These are phyloP conservation scores for Melampsora americana DNA, from an alignment of 1,284 basidiomycete genomes.

Conservation along the genomic window DNA sequence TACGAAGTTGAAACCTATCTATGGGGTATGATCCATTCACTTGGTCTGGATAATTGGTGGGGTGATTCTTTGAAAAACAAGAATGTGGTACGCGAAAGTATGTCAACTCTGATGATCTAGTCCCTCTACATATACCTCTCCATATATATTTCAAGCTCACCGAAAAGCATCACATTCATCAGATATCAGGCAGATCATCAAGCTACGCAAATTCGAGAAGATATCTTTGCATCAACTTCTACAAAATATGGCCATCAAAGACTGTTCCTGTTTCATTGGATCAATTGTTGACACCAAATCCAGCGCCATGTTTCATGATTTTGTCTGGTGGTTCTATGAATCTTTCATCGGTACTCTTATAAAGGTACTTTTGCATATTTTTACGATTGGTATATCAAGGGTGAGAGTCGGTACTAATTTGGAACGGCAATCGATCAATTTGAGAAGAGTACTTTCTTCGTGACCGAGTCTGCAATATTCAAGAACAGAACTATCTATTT, in stretches of 20 bases:
- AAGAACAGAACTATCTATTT: conserved; percentile 87
- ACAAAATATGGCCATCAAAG: conserved; percentile 71
- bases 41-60: conserved; percentile 36
- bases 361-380: conserved; percentile 65
- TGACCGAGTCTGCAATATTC: conserved; percentile 84
- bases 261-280: conserved; percentile 75
- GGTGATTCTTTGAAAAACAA: conserved; percentile 26
- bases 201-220: conserved; percentile 73
- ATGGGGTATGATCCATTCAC: conserved; percentile 23
- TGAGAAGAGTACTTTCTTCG: conserved; percentile 80
- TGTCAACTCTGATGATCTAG: neutral
- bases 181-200: conserved; percentile 73
- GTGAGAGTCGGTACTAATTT: neutral
- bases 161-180: neutral
- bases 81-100: conserved; percentile 29
- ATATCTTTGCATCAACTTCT: conserved; percentile 74
- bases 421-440: conserved; percentile 5
- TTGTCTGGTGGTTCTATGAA: conserved; percentile 89
- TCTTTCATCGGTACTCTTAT: conserved; percentile 75
- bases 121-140: too few species aligned
- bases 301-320: conserved; percentile 70
- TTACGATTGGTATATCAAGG: neutral
- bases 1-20: conserved; percentile 30
- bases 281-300: conserved; percentile 50
- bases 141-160: neutral